Evolutionary conservation across 768 basidiomycete genomes (phyloP), one percentile per base, ranked within the genome.

Genomic region (Phlebiopsis gigantea): DNA sequence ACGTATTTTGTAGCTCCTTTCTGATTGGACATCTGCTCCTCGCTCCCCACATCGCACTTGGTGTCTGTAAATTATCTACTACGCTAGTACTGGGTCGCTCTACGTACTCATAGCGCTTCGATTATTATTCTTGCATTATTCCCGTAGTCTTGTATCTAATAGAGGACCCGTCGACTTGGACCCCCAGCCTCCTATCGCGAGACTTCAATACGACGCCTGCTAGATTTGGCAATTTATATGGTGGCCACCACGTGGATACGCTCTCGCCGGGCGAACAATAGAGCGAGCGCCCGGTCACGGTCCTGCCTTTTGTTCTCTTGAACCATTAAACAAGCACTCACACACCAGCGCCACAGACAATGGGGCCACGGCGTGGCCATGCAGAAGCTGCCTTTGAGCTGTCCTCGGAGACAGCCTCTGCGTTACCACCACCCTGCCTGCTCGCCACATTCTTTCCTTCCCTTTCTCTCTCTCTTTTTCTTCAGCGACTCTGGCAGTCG

Each of bases 311-410:
- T 44, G 54, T 55, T 28, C 43, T 21, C 17, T n/a, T n/a, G 45
- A 55, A 39, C 34, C 25, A 24, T 34, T 22, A 25, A 41, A 46
- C 54, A 46, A 39, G 34, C 28, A 46, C 24, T 30, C 30, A 19
- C 44, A 46, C 54, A 55, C 46, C 46, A 43, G 50, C 50, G 50
- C 50, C 34, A 34, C 34, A 30, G 28, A 58, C 57, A 54, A 58
- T 58, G 57, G 22, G n/a, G 22, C 17, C 30, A 31, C 22, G 34
- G 25, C 26, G 24, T 47, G 44, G 43, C 42, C 29, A 30, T 34
- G 25, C 42, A 46, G 53, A 54, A 54, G 44, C 31, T 51, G 31
- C 10, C 34, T 41, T 15, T 31, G 12, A 12, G 50, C 50, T 31
- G 5, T 21, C 4, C 19, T 14, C 19, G 19, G 45, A 29, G 46